Percentiles rank a stretch among this genome's conserved stretches.
Conservation (phyloP, 108 stramenopile species). For the Nitzschia palea region DNA sequence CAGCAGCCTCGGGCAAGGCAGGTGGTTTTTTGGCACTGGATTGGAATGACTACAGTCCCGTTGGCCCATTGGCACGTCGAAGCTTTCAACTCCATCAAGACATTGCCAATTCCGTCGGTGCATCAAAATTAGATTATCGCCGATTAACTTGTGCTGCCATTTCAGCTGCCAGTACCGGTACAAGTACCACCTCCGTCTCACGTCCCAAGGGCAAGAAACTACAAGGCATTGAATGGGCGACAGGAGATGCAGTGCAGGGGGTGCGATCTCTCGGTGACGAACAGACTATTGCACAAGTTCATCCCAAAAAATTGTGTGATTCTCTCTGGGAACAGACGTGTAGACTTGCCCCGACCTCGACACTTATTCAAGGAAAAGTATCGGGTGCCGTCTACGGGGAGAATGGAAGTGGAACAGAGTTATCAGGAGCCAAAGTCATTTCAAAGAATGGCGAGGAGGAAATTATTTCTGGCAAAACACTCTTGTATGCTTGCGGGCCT, state of each 20-base stretch:
- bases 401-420: background rate
- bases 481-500: slow-evolving; percentile 59
- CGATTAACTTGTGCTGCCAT: slow-evolving; percentile 58
- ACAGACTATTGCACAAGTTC: slow-evolving; percentile 76
- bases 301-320: slow-evolving; percentile 56
- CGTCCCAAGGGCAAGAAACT: slow-evolving; percentile 45
- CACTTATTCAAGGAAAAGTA: slow-evolving; percentile 33
- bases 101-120: slow-evolving; percentile 55
- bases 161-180: slow-evolving; percentile 11
- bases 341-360: slow-evolving; percentile 5
- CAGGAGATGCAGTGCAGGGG: slow-evolving; percentile 27
- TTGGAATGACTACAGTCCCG: slow-evolving; percentile 61
- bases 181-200: background rate
- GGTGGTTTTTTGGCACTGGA: slow-evolving; percentile 83
- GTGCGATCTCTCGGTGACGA: slow-evolving; percentile 39
- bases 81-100: slow-evolving; percentile 71
- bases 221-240: slow-evolving; percentile 53
- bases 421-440: slow-evolving; percentile 38
- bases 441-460: slow-evolving; percentile 26
- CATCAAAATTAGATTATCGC: slow-evolving; percentile 51
- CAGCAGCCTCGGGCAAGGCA: slow-evolving; percentile 76
- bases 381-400: slow-evolving; percentile 23
- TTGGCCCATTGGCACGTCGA: slow-evolving; percentile 44
- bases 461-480: slow-evolving; percentile 22
- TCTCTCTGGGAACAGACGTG: slow-evolving; percentile 37